Evolutionary conservation across 768 basidiomycete species (phyloP), one percentile per base, ranked within the genome.

Genomic region (Amanita subjunquillea): DNA sequence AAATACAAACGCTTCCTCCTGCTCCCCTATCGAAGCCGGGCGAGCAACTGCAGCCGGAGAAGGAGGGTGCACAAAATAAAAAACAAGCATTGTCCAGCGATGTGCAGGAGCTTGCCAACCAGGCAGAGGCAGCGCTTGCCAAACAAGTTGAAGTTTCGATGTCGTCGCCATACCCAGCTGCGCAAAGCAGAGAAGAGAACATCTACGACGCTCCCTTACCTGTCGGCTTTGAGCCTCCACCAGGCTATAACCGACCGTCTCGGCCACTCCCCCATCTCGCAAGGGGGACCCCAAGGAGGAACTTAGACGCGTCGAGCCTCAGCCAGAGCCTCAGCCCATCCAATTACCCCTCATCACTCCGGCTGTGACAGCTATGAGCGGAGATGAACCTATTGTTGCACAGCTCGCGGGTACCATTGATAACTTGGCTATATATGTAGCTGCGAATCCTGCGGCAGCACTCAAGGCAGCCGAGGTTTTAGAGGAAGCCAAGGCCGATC

Each of bases 361-460:
- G 1, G 77, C 78, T 17, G 81, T 99, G 42, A 75, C 81, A 29
- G 83, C 85, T 54, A 72, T 91, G 43, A 69, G 72, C 50, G 69
- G 76, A 13, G 85, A 87, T 7, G 95, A 98, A 63, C 94, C 94
- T n/a, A 83, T 96, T 59, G 86, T 99, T 56, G 76, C 83, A 3
- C 91, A 97, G 61, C 84, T 99, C 8, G 95, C 93, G 6, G 76
- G 80, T 3, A 93, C 91, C 32, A 97, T 98, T 60, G 96, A 98
- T 69, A 78, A 84, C 60, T 85, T 99, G 46, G 85, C 93, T 13
- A 78, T 83, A 8, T 92, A 85, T 69, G 75, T 97, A 27, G 83
- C 83, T 38, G 72, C 83, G 22, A 85, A 87, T 58, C 84, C 91
- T 20, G 62, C 75, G 3, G 82, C 81, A 5, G 78, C 82, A 13